These are phyloP conservation scores for Pseudogymnoascus destructans DNA, from an alignment of 2,329 filamentous ascomycete species.

Conservation along the genomic window DNA sequence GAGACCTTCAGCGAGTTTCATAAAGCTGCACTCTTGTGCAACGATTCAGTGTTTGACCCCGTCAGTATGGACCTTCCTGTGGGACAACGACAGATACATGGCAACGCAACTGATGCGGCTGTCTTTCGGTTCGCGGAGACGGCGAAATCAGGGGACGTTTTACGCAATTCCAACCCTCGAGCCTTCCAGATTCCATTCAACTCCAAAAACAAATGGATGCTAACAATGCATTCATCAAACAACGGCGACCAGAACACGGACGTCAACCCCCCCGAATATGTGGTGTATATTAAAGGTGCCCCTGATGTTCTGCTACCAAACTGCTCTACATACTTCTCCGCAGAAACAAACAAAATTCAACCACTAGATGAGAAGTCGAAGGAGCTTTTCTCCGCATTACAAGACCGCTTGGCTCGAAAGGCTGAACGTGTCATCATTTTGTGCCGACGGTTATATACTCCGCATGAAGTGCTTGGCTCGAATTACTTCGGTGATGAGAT, in stretches of 20 bases:
- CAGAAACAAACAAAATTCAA: slow-evolving; percentile 11
- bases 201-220: slow-evolving; percentile 73
- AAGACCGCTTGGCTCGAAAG: slow-evolving; percentile 17
- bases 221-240: slow-evolving; percentile 45
- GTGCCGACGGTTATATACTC: neutral
- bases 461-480: neutral
- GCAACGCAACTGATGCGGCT: slow-evolving; percentile 62
- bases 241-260: slow-evolving; percentile 12
- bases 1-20: slow-evolving; percentile 7
- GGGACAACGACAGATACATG: slow-evolving; percentile 48
- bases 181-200: slow-evolving; percentile 58
- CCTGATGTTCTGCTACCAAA: slow-evolving; percentile 56
- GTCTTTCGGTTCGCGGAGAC: slow-evolving; percentile 56
- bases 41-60: slow-evolving; percentile 59
- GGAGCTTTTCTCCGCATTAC: slow-evolving; percentile 27
- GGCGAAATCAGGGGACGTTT: slow-evolving; percentile 32
- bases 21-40: slow-evolving; percentile 40
- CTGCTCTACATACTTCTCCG: slow-evolving; percentile 41
- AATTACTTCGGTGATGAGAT: neutral
- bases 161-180: slow-evolving; percentile 18
- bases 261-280: slow-evolving; percentile 29
- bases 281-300: slow-evolving; percentile 63
- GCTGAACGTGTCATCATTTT: neutral
- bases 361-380: neutral
- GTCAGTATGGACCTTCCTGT: slow-evolving; percentile 44